Percentiles rank a stretch among this genome's conserved stretches.
Conservation (phyloP, 768 basidiomycete species). For the Hypsizygus marmoreus region DNA sequence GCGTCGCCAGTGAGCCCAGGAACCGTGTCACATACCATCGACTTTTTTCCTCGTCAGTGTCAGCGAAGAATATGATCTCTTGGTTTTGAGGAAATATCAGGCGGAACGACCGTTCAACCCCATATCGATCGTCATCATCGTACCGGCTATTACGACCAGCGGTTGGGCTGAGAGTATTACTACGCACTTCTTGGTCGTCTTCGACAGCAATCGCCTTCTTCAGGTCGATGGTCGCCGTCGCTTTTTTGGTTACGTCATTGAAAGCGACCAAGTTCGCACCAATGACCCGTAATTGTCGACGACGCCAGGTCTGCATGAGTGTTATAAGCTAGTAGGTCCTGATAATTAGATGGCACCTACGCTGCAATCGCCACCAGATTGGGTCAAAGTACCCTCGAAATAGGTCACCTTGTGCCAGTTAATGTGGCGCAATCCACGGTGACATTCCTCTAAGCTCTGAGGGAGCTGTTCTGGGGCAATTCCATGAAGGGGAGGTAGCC, state of each 20-base stretch:
- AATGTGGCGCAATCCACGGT: constrained; percentile 83
- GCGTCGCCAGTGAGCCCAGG: not conserved
- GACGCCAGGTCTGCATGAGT: constrained; percentile 67
- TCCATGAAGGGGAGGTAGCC: constrained; percentile 87
- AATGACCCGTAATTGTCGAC: constrained; percentile 81
- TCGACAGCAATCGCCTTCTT: constrained; percentile 79
- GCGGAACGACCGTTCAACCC: constrained; percentile 83
- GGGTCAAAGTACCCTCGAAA: constrained; percentile 90
- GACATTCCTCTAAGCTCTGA: constrained; percentile 90
- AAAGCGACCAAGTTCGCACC: constrained; percentile 87
- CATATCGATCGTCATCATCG: constrained; percentile 63
- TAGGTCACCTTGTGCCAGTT: constrained; percentile 96
- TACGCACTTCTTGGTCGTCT: constrained; percentile 69
- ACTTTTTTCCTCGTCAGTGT: constrained; percentile 84
- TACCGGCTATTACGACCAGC: constrained; percentile 39
- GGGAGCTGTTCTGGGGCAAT: constrained; percentile 77
- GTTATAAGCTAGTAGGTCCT: constrained; percentile 7
- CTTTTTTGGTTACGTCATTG: constrained; percentile 91
- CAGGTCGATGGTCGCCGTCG: constrained; percentile 87
- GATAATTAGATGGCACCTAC: constrained; percentile 47
- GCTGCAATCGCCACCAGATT: constrained; percentile 89
- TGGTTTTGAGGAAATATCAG: constrained; percentile 77
- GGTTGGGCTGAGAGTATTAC: constrained; percentile 43
- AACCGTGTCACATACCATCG: constrained; percentile 63
- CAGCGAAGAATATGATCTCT: constrained; percentile 89